A percentile compares a stretch with the other conserved stretches of the same genome.
Evolutionary conservation across 1,139 yeast genomes (phyloP).

Genomic region (Geotrichum candidum): DNA sequence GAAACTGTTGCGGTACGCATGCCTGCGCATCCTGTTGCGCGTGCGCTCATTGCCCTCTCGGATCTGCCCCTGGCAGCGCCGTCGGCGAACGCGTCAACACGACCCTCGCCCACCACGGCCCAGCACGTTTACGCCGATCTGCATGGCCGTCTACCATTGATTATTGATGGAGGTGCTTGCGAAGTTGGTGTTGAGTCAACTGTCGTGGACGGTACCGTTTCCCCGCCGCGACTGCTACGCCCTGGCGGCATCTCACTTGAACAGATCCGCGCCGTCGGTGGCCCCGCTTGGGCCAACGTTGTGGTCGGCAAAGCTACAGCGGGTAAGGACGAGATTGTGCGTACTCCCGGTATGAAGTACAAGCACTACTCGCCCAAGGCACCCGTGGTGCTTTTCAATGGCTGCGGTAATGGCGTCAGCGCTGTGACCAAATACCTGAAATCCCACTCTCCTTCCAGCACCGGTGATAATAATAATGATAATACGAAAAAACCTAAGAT

Average conservation of each 20-base stretch:
- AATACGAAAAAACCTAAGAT: conserved; percentile 30
- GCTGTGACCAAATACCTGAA: conserved; percentile 28
- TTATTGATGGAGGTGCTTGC: conserved; percentile 86
- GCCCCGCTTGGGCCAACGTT: conserved; percentile 57
- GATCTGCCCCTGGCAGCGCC: conserved; percentile 96
- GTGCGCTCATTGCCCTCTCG: conserved; percentile 82
- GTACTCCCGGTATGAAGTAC: conserved; percentile 97
- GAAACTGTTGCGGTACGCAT: conserved; percentile 86
- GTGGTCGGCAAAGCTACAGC: conserved; percentile 62
- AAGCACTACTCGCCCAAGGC: conserved; percentile 92
- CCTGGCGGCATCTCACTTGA: conserved; percentile 93
- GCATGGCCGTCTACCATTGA: conserved; percentile 71
- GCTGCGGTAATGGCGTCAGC: conserved; percentile 40
- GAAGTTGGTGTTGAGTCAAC: conserved; percentile 92
- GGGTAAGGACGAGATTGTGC: conserved; percentile 59
- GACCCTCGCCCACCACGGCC: conserved; percentile 90
- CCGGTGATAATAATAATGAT: neutral
- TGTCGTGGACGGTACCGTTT: conserved; percentile 79
- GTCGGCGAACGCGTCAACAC: conserved; percentile 91
- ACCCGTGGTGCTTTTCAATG: conserved; percentile 62
- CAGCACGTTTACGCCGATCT: conserved; percentile 77
- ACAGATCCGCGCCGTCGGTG: conserved; percentile 59
- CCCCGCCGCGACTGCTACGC: conserved; percentile 81
- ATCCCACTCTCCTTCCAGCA: neutral
- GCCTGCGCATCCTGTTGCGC: conserved; percentile 81